phyloP scores from a whole-genome alignment of 306 rosid species.

The Malus fusca region DNA sequence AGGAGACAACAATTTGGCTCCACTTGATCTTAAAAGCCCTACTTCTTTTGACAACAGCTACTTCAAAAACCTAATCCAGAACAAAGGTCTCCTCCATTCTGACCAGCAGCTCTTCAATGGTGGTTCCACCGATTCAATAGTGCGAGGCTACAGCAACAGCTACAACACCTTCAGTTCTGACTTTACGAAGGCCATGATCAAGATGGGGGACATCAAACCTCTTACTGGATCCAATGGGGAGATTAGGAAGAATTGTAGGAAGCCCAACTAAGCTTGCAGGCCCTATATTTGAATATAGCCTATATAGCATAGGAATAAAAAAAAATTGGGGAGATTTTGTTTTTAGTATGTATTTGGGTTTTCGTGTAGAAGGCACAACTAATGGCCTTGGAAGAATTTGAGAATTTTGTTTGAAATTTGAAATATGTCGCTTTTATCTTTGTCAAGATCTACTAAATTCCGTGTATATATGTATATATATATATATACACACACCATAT shows the following conservation, averaged over 20 bases:
- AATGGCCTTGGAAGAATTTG: neutral
- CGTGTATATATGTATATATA: too few species aligned
- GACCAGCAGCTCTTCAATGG: constrained; percentile 76
- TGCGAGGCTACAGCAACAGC: constrained; percentile 26
- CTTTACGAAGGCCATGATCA: constrained; percentile 58
- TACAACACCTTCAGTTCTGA: constrained; percentile 39
- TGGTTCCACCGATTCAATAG: constrained; percentile 62
- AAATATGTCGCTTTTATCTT: too few species aligned
- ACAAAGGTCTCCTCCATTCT: constrained; percentile 73
- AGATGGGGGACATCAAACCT: constrained; percentile 77
- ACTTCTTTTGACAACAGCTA: constrained; percentile 59
- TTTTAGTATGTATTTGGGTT: neutral
- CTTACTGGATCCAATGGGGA: constrained; percentile 79
- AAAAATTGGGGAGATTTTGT: neutral
- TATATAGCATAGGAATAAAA: neutral
- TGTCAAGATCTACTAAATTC: too few species aligned
- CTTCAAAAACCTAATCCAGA: constrained; percentile 55
- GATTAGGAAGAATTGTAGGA: constrained; percentile 72
- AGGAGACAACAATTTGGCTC: constrained; percentile 83
- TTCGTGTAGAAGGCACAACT: neutral
- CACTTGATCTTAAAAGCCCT: constrained; percentile 60
- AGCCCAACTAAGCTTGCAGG: constrained; percentile 25
- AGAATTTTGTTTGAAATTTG: neutral
- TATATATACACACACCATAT: too few species aligned
- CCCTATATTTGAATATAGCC: neutral